These are phyloP conservation scores for Talaromyces atroroseus DNA, from an alignment of 2,329 filamentous ascomycete genomes.

Conservation along the genomic window DNA sequence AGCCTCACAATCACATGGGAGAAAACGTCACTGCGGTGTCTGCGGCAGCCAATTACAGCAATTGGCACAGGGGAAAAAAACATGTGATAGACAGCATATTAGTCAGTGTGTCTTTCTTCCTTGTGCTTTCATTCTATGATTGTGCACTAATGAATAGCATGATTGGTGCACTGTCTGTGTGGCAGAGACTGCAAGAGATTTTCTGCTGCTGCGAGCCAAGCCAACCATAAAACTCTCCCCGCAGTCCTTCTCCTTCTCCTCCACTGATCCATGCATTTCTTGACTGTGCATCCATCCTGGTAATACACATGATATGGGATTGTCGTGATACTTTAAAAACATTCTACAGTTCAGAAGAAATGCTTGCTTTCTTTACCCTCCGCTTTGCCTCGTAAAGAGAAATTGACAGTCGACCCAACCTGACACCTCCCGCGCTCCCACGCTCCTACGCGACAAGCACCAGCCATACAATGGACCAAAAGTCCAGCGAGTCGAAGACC, in stretches of 20 bases:
- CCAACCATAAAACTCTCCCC: background rate
- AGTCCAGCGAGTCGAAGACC: conserved; percentile 33
- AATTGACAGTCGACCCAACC: background rate
- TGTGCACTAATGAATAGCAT: no score
- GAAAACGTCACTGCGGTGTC: conserved; percentile 9
- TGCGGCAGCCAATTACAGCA: background rate
- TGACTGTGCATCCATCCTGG: no score
- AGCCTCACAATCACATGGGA: conserved; percentile 10
- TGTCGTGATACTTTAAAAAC: no score
- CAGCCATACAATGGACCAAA: conserved; percentile 9
- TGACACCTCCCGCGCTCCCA: background rate
- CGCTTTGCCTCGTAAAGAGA: background rate
- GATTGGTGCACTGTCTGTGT: background rate
- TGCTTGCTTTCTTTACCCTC: background rate
- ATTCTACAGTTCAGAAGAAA: no score
- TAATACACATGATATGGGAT: no score
- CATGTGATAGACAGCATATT: no score
- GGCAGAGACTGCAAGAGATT: background rate
- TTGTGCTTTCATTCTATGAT: no score
- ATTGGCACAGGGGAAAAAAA: background rate
- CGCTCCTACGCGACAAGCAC: background rate
- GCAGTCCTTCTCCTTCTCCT: background rate
- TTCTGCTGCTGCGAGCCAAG: background rate
- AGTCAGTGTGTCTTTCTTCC: no score
- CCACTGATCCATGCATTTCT: no score